Base-by-base conservation (phyloP, 495 filamentous ascomycete genomes). In the Penicillium argentinense region DNA sequence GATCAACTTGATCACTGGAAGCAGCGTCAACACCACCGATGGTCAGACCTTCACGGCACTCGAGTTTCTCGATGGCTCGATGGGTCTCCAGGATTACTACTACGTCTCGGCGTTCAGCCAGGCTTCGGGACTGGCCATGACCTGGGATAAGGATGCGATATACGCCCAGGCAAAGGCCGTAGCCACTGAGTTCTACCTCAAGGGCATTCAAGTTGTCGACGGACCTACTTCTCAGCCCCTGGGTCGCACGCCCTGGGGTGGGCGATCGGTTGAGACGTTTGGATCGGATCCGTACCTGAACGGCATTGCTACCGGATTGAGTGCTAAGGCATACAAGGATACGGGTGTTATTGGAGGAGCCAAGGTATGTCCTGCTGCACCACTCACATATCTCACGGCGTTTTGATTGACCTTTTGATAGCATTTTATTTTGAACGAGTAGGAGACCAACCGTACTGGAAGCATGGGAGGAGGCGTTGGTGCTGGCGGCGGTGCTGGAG, bases 1-100 rank as follows among this genome's bases (percentile, higher is more conserved):
- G 72, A 84, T 93, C 64, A 89, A 91, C 59, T 60, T 95, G 37
- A 91, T 89, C 3, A 95, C 88, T 3, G 90, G 88, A 54, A 77
- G 42, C 36, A 42, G 39, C 36, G 75, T 82, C 22, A 85, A 85
- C 62, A 83, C 36, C 8, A 47, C 49, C 9, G 45, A 54, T 38
- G 44, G 42, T 13, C 36, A 30, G 21, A 41, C 39, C 25, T 59
- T 56, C 23, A 49, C 45, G 5, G 53, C 47, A 0, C 49, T 54
- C 1, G 21, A 48, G n/a, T 51, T 56, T 26, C 25, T 51, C 2
- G 58, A 61, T 28, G 51, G 58, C 12, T 43, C 74, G 75, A 60
- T 88, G 86, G 60, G 88, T 87, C 22, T 87, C 81, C 40, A 80
- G 85, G 49, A 74, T 67, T 47, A 89, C 86, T 22, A 58, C 81